Evolutionary conservation across 345 rosid genomes (phyloP).

Genomic region (Erucastrum elatum): DNA sequence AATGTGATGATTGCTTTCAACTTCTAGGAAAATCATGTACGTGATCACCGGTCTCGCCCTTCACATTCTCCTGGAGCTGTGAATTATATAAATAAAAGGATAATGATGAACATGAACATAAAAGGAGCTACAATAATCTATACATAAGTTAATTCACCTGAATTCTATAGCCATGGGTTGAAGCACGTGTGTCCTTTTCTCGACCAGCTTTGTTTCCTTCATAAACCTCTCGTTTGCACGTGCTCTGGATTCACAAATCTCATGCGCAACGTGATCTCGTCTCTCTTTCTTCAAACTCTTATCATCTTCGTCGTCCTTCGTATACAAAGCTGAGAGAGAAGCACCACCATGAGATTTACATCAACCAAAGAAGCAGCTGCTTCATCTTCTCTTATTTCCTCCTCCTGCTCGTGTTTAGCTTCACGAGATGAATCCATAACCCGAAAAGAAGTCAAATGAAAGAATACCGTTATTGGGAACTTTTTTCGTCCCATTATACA

Average conservation of each 20-base stretch:
- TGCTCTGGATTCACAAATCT: conserved; percentile 29
- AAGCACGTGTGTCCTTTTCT: conserved; percentile 39
- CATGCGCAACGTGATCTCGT: conserved; percentile 23
- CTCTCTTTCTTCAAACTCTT: conserved; percentile 10
- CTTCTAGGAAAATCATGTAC: conserved; percentile 2
- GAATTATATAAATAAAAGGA: neutral
- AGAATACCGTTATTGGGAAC: neutral
- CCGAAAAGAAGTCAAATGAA: neutral
- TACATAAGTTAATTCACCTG: conserved; percentile 38
- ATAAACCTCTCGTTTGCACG: conserved; percentile 32
- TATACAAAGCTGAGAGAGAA: conserved; percentile 41
- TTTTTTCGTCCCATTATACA: conserved; percentile 15
- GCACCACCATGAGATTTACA: conserved; percentile 49
- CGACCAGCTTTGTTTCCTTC: conserved; percentile 32
- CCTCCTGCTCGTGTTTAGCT: neutral
- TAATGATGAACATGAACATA: neutral
- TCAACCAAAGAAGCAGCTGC: conserved; percentile 41
- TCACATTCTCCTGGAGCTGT: conserved; percentile 42
- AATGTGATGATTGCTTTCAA: neutral
- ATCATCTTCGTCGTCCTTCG: conserved; percentile 30
- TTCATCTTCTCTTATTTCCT: conserved; percentile 15
- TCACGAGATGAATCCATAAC: conserved; percentile 34
- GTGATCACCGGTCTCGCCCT: neutral
- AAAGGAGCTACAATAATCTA: neutral
- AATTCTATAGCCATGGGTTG: conserved; percentile 46